Evolutionary conservation across 2,329 filamentous ascomycete genomes (phyloP), one percentile per base, ranked within the genome.

Genomic region (Calycina herbarum): DNA sequence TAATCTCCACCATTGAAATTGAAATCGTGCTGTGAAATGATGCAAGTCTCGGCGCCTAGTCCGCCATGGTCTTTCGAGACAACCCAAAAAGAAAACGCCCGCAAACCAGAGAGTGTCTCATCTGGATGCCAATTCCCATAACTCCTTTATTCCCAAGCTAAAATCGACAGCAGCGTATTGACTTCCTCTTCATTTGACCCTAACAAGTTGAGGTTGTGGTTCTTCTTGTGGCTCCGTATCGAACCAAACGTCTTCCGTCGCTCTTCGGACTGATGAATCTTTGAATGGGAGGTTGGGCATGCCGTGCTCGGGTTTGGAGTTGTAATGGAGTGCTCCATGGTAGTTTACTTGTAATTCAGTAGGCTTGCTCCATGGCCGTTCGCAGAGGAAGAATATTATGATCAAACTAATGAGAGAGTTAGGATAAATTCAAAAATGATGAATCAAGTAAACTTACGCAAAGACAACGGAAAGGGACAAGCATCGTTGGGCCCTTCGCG

Each of bases 391-490:
- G 38, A 69, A 54, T 11, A 68, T 56, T 2, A 69, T 35, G 31
- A 70, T 61, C 17, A 70, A 51, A 29, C 68, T 71, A 20, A 60
- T 11, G 48, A 51, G 24, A 38, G 1, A 13, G 51, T 69, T 31
- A 70, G 67, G 40, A 54, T 40, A 35, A 40, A 2, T 11, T 24
- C 7, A 27, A 20, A 13, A 33, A 29, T 33, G 10, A 6, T 20
- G 10, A 8, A 48, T 17, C 40, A 15, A 11, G n/a, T n/a, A 40
- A 3, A 65, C 66, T 59, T 57, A 72, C 70, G 63, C 62, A 63
- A 72, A 68, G 20, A 70, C 59, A n/a, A 72, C 27, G n/a, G 68
- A 64, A 35, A 70, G 64, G 45, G 64, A 61, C 3, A 70, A 45
- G 40, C 70, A 72, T 13, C 70, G 64, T 62, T 70, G 67, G 13